A percentile compares a stretch with the other conserved stretches of the same genome.
These are phyloP conservation scores for Leccinum subgranulosum DNA, from an alignment of 768 basidiomycete genomes.

Conservation along the genomic window DNA sequence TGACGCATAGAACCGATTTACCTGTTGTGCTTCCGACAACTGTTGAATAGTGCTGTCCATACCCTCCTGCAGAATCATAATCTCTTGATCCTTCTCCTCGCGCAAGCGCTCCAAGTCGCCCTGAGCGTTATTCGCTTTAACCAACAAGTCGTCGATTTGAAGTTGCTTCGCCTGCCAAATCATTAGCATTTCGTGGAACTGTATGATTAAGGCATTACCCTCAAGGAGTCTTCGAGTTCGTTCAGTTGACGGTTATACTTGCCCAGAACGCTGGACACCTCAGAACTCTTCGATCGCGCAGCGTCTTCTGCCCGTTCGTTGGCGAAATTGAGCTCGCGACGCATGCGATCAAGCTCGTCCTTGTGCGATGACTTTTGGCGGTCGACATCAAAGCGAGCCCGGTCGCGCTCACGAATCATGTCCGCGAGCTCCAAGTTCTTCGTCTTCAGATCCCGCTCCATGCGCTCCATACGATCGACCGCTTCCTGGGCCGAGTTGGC, in stretches of 20 bases:
- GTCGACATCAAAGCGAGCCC: slow-evolving; percentile 94
- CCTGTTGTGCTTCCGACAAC: slow-evolving; percentile 83
- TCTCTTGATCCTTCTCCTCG: slow-evolving; percentile 97
- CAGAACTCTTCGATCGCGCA: slow-evolving; percentile 85
- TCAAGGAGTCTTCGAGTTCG: slow-evolving; percentile 93
- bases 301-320: slow-evolving; percentile 98
- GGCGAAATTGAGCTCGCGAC: slow-evolving; percentile 89
- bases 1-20: slow-evolving; percentile 28
- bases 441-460: slow-evolving; percentile 97
- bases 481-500: slow-evolving; percentile 98
- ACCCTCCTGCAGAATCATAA: slow-evolving; percentile 91
- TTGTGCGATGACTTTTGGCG: slow-evolving; percentile 91
- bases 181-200: slow-evolving; percentile 10
- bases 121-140: slow-evolving; percentile 70
- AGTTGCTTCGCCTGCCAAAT: slow-evolving; percentile 80
- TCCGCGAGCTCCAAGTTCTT: slow-evolving; percentile 98
- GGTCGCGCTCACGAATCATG: slow-evolving; percentile 97
- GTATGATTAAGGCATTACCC: slow-evolving; percentile 47
- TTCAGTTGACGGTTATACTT: slow-evolving; percentile 96
- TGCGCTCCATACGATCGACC: slow-evolving; percentile 96
- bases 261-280: slow-evolving; percentile 80
- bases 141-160: slow-evolving; percentile 90
- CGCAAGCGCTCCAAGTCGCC: slow-evolving; percentile 77
- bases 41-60: slow-evolving; percentile 91
- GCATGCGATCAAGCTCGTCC: slow-evolving; percentile 89